Evolutionary conservation across 306 rosid species (phyloP), one percentile per base, ranked within the genome.

Genomic region (Pterocarpus macrocarpus): DNA sequence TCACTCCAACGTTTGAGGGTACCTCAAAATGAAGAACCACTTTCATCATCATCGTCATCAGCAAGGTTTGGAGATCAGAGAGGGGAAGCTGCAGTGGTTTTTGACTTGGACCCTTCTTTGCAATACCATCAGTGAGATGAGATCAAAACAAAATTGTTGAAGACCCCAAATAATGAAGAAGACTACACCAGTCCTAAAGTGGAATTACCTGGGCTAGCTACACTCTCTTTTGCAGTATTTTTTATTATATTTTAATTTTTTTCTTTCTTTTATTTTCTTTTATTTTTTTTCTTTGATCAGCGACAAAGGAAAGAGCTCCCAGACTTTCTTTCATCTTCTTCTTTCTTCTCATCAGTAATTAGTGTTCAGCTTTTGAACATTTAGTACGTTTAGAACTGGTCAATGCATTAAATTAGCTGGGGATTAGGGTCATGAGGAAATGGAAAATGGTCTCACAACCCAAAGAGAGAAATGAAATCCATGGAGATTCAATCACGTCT

Each of bases 31-130:
- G 80, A 84, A 53, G 82, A 83, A 34, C 56, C 86, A 67, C 55
- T 78, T 9, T 14, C 6, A 14, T 47, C 53, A 2, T 47, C 53
- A 9, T 47, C 53, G 53, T 69, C 86, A 76, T 62, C 88, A 50
- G 68, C 87, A 16, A 88, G 82, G 82, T 89, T 87, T 82, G 81
- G 73, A 30, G 79, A 80, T 50, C 85, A 78, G 52, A 89, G 79
- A 82, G 90, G 87, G 69, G 87, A 85, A 84, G 76, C 89, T 84
- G 59, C 92, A 76, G 67, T 79, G 77, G 33, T 78, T 58, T 90
- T 87, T 82, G 91, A 85, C 88, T 81, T 92, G 81, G 91, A 92
- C 75, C 87, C 93, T 63, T 90, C 85, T 71, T 83, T 81, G 90
- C 87, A 88, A 73, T 80, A 80, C 66, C 71, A 71, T 58, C 84